Percentiles rank a stretch among this genome's conserved stretches.
phyloP scores from a whole-genome alignment of 805 yeast species.

The Scheffersomyces spartinae region DNA sequence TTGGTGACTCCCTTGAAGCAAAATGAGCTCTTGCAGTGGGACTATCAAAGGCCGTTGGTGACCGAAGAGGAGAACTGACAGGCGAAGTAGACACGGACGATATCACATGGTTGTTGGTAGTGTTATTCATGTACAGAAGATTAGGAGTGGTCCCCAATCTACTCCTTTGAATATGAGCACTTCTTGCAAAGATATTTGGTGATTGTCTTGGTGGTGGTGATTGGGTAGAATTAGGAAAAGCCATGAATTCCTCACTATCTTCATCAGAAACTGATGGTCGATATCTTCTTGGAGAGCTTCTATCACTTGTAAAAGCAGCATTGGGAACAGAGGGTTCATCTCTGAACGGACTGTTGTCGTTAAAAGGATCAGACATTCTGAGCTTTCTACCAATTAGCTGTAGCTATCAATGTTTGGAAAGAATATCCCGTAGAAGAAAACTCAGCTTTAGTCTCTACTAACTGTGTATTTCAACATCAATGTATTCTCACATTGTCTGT shows the following conservation, averaged over 20 bases:
- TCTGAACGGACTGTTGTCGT: conserved; percentile 21
- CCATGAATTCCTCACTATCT: conserved; percentile 14
- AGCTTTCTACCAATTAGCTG: too few species aligned
- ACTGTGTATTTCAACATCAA: too few species aligned
- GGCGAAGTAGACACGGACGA: too few species aligned
- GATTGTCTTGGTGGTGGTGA: conserved; percentile 19
- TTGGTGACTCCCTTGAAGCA: conserved; percentile 64
- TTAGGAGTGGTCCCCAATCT: too few species aligned
- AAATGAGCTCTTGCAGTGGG: conserved; percentile 54
- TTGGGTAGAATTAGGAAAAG: conserved; percentile 17
- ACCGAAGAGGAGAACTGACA: too few species aligned
- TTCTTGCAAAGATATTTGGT: conserved; percentile 32
- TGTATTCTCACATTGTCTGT: too few species aligned
- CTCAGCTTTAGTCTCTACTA: too few species aligned
- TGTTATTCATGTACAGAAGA: too few species aligned
- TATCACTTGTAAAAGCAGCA: conserved; percentile 28
- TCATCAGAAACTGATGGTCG: conserved; percentile 13
- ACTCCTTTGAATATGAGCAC: conserved; percentile 13
- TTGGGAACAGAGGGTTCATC: conserved; percentile 24
- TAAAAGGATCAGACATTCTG: conserved; percentile 26
- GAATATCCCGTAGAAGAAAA: too few species aligned
- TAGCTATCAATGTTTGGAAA: too few species aligned
- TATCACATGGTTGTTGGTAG: too few species aligned
- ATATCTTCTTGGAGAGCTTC: conserved; percentile 25
- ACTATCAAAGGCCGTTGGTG: too few species aligned